These are phyloP conservation scores for Diatrype stigma DNA, from an alignment of 2,329 filamentous ascomycete genomes.

Conservation along the genomic window DNA sequence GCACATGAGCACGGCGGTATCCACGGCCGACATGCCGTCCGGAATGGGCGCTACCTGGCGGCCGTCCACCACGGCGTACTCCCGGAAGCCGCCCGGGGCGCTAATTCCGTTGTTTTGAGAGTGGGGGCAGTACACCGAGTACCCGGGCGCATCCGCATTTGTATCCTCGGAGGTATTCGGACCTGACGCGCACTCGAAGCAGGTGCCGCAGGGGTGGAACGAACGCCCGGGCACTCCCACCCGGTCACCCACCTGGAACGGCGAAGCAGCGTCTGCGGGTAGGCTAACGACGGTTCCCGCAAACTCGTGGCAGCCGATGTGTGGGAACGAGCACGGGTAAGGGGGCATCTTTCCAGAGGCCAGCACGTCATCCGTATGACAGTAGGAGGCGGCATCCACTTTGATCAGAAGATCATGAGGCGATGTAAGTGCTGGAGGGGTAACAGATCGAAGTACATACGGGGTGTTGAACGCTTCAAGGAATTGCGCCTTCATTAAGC, in stretches of 20 bases:
- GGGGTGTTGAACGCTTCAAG: constrained; percentile 37
- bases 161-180: constrained; percentile 16
- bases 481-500: constrained; percentile 35
- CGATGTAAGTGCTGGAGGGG: constrained; percentile 26
- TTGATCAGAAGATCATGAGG: constrained; percentile 39
- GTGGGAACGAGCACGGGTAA: constrained; percentile 35
- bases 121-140: constrained; percentile 34
- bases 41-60: constrained; percentile 30
- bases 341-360: constrained; percentile 23
- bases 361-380: constrained; percentile 35
- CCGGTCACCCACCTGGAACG: constrained; percentile 23
- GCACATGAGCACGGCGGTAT: constrained; percentile 39
- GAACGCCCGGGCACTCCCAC: constrained; percentile 38
- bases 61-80: constrained; percentile 39
- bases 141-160: constrained; percentile 32
- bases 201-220: constrained; percentile 36
- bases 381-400: constrained; percentile 43
- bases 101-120: constrained; percentile 20
- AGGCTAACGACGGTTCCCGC: constrained; percentile 38
- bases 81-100: constrained; percentile 33
- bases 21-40: constrained; percentile 27
- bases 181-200: constrained; percentile 33
- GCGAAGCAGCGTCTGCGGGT: constrained; percentile 7
- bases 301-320: constrained; percentile 42
- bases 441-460: constrained; percentile 32